Conservation (phyloP, 2,329 filamentous ascomycete genomes). For the Fusarium sororula region DNA sequence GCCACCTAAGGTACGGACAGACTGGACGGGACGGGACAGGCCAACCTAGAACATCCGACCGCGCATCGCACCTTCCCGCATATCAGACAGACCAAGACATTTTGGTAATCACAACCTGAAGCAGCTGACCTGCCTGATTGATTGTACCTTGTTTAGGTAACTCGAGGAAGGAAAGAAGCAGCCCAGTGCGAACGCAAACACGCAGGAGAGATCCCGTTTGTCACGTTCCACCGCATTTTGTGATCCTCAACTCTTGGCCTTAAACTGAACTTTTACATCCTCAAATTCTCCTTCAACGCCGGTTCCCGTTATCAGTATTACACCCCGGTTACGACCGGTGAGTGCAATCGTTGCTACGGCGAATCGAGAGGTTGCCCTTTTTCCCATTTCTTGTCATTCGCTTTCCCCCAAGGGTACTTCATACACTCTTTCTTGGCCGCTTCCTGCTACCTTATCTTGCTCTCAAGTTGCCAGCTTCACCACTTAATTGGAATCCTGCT, state of each 20-base stretch:
- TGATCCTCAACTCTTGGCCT: conserved; percentile 21
- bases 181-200: conserved; percentile 6
- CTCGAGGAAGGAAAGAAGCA: conserved; percentile 22
- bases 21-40: neutral
- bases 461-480: neutral
- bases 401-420: neutral
- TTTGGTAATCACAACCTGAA: neutral
- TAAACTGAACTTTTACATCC: conserved; percentile 12
- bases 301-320: conserved; percentile 23
- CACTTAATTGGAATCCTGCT: neutral
- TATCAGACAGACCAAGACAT: conserved; percentile 8
- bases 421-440: neutral
- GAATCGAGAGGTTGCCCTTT: neutral
- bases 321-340: conserved; percentile 19
- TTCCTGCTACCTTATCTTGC: neutral
- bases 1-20: neutral
- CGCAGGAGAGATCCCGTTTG: conserved; percentile 23
- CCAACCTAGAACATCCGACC: conserved; percentile 1
- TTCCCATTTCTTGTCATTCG: neutral
- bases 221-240: conserved; percentile 37
- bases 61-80: conserved; percentile 23
- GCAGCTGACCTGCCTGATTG: neutral
- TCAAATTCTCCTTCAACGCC: conserved; percentile 19
- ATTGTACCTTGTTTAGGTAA: neutral
- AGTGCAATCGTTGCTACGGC: conserved; percentile 12